Percentiles rank a stretch among this genome's conserved stretches.
phyloP scores from a whole-genome alignment of 148 eudicot species.

The Diospyros lotus region DNA sequence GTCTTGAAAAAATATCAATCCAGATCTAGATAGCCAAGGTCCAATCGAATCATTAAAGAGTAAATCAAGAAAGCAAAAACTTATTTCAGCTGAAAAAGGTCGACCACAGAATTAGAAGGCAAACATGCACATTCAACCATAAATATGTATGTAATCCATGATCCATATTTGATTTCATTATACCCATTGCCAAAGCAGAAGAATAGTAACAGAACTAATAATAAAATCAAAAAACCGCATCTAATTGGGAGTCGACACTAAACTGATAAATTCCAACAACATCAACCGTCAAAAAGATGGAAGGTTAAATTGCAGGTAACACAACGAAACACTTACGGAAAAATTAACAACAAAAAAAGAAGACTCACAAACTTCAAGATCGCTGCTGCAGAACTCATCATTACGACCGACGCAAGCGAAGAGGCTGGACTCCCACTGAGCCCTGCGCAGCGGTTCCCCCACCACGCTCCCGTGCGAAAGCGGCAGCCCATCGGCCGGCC shows the following conservation, averaged over 20 bases:
- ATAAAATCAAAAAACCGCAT: neutral
- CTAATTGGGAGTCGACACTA: neutral
- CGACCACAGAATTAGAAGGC: neutral
- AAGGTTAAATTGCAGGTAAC: too few relatives aligned
- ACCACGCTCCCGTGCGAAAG: constrained; percentile 22
- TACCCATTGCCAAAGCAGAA: neutral
- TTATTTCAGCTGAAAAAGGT: neutral
- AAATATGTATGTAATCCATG: neutral
- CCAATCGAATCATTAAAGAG: neutral
- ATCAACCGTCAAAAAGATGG: neutral
- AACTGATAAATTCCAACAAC: neutral
- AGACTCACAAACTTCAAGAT: constrained; percentile 90
- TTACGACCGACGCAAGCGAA: constrained; percentile 60
- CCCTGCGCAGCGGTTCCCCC: constrained; percentile 39
- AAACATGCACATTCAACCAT: neutral
- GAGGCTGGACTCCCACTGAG: constrained; percentile 56
- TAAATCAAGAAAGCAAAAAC: neutral
- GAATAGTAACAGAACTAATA: neutral
- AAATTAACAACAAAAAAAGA: neutral
- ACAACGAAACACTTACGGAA: too few relatives aligned
- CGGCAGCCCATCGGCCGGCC: constrained; percentile 76
- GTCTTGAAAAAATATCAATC: constrained; percentile 3
- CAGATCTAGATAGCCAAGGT: neutral
- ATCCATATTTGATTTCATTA: neutral
- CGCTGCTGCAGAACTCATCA: constrained; percentile 71